Base-by-base conservation (phyloP, 2,329 filamentous ascomycete genomes). In the Pyricularia grisea region DNA sequence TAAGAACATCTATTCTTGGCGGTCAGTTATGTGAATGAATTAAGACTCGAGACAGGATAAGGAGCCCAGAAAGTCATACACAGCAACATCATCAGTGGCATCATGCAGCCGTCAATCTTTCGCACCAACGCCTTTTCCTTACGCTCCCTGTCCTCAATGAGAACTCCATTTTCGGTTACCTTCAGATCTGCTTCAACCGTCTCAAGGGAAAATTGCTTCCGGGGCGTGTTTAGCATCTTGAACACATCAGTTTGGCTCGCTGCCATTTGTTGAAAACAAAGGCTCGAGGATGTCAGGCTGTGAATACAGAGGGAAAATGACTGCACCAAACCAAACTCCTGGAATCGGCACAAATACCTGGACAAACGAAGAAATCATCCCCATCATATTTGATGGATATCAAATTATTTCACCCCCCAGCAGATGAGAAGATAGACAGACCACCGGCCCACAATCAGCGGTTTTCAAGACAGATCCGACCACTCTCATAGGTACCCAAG, bases 81-180 rank as follows among this genome's bases (percentile, higher is more conserved):
- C 17, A 67, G 42, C 7, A 67, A 20, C 66, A 60, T 60, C 66
- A 88, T 78, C 75, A 86, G 84, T 0, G 87, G 87, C 71, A 90
- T 77, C 27, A 89, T 73, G 65, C 86, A 78, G 20, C 83, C 72
- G 73, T 90, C 87, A 69, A 89, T 85, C 76, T 88, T 89, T 70
- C 83, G 80, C 68, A 83, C 77, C 70, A 90, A 76, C 63, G 80
- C 82, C 70, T 79, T 81, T 74, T 89, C 86, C 3, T 82, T 79
- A 20, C 73, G 71, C 0, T 73, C 69, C 23, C 83, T 78, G 20
- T 67, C 66, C 66, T 31, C 25, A 14, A 67, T 67, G 23, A 60
- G 33, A 11, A 27, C 14, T 3, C 25, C 66, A 67, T 31, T 11
- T 20, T 20, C 23, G 10, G 33, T 20, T 0, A 28, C 25, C 23